Percentiles rank a stretch among this genome's conserved stretches.
Conservation (phyloP, 2,329 filamentous ascomycete genomes). For the Mycocentrospora acerina region DNA sequence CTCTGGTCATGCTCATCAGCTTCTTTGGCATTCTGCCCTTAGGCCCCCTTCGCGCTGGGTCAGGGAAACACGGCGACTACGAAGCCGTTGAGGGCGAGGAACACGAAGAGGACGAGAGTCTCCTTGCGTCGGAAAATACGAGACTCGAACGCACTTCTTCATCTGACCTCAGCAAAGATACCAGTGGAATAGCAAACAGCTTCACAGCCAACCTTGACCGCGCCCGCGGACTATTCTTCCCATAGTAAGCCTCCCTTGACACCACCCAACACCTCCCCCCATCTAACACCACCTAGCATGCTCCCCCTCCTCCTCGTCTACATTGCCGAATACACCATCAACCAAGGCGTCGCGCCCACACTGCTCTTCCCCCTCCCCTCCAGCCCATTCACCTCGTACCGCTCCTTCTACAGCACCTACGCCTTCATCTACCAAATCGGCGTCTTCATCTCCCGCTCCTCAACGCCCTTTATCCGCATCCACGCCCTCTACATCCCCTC, state of each 20-base stretch:
- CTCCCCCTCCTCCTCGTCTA: constrained; percentile 89
- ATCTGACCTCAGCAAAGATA: constrained; percentile 12
- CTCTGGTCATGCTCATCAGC: constrained; percentile 77
- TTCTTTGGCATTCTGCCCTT: constrained; percentile 82
- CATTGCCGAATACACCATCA: constrained; percentile 95
- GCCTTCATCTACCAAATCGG: constrained; percentile 92
- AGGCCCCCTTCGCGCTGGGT: constrained; percentile 59
- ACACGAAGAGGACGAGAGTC: constrained; percentile 32
- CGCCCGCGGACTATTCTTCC: constrained; percentile 69
- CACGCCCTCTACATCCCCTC: constrained; percentile 80
- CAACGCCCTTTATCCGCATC: constrained; percentile 81
- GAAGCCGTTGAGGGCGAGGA: constrained; percentile 52
- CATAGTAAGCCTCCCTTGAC: constrained; percentile 56
- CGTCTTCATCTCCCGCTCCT: constrained; percentile 91
- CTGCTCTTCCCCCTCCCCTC: constrained; percentile 77
- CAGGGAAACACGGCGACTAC: constrained; percentile 53
- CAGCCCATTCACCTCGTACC: constrained; percentile 77
- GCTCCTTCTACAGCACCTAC: constrained; percentile 93
- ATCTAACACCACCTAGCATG: constrained; percentile 59
- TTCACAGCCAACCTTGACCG: constrained; percentile 62
- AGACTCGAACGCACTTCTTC: constrained; percentile 29
- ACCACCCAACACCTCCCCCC: not conserved
- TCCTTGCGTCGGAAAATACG: constrained; percentile 37
- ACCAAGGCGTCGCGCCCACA: constrained; percentile 89
- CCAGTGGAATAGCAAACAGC: constrained; percentile 21